These are phyloP conservation scores for Colletotrichum camelliae DNA, from an alignment of 2,329 filamentous ascomycete species.

Conservation along the genomic window DNA sequence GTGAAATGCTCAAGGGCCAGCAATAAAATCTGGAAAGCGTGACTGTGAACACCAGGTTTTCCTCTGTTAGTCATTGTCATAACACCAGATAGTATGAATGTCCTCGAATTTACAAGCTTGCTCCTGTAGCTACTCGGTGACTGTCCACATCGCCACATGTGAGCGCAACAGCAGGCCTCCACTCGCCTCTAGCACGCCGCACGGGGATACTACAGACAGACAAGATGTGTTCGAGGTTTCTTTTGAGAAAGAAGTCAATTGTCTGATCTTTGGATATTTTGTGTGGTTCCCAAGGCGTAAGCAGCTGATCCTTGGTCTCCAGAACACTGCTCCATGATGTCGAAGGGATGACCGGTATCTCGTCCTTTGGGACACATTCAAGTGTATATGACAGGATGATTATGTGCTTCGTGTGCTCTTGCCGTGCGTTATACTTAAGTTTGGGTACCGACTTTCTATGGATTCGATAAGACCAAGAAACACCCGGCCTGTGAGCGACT, in stretches of 20 bases:
- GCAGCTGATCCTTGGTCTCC: not conserved
- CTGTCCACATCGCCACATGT: not conserved
- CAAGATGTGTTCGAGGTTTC: not conserved
- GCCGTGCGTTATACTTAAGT: no score
- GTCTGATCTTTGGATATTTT: not conserved
- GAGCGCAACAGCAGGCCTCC: not conserved
- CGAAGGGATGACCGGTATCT: no score
- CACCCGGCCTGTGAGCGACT: no score
- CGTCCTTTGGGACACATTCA: no score
- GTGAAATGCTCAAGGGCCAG: not conserved
- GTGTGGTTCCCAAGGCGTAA: not conserved
- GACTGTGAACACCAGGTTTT: no score
- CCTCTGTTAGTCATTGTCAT: no score
- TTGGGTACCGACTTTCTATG: no score
- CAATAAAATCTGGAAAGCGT: not conserved
- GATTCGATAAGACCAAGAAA: no score
- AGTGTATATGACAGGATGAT: no score
- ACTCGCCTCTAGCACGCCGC: not conserved
- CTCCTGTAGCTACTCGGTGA: not conserved
- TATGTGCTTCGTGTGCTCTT: no score
- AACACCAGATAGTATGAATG: no score
- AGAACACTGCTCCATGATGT: not conserved
- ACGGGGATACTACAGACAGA: not conserved
- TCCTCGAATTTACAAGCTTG: not conserved
- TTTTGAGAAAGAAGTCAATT: not conserved